Conservation (phyloP, 768 basidiomycete species). For the Leccinum truebloodii region DNA sequence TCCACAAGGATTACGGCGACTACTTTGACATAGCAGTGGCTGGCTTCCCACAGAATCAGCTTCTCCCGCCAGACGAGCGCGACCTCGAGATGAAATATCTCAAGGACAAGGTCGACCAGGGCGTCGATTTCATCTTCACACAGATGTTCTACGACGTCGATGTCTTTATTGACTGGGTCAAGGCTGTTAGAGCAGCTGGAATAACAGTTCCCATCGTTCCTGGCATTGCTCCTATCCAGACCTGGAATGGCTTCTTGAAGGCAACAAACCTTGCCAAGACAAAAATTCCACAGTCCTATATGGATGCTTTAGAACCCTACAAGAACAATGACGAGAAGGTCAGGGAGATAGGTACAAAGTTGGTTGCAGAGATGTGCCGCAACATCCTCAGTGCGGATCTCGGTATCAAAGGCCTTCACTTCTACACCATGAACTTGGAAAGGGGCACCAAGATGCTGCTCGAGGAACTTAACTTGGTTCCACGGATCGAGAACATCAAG, state of each 20-base stretch:
- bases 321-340: slow-evolving; percentile 95
- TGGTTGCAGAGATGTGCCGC: slow-evolving; percentile 94
- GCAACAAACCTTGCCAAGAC: slow-evolving; percentile 80
- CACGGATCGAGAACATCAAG: slow-evolving; percentile 86
- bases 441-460: slow-evolving; percentile 94
- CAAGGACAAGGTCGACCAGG: slow-evolving; percentile 90
- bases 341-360: slow-evolving; percentile 86
- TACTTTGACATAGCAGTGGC: slow-evolving; percentile 96
- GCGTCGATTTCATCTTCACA: slow-evolving; percentile 93
- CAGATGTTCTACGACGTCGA: slow-evolving; percentile 98
- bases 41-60: slow-evolving; percentile 86
- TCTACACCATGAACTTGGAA: slow-evolving; percentile 98
- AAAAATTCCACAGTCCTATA: slow-evolving; percentile 70
- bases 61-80: slow-evolving; percentile 70
- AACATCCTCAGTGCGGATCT: slow-evolving; percentile 77
- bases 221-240: slow-evolving; percentile 94
- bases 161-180: slow-evolving; percentile 91
- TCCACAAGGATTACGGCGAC: slow-evolving; percentile 78
- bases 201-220: slow-evolving; percentile 90
- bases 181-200: slow-evolving; percentile 76
- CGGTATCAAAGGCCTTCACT: slow-evolving; percentile 88
- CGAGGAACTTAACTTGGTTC: slow-evolving; percentile 87
- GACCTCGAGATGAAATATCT: slow-evolving; percentile 80
- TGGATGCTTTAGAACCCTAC: slow-evolving; percentile 79
- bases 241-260: slow-evolving; percentile 92